phyloP scores from a whole-genome alignment of 345 rosid species.

The Abelmoschus esculentus region DNA sequence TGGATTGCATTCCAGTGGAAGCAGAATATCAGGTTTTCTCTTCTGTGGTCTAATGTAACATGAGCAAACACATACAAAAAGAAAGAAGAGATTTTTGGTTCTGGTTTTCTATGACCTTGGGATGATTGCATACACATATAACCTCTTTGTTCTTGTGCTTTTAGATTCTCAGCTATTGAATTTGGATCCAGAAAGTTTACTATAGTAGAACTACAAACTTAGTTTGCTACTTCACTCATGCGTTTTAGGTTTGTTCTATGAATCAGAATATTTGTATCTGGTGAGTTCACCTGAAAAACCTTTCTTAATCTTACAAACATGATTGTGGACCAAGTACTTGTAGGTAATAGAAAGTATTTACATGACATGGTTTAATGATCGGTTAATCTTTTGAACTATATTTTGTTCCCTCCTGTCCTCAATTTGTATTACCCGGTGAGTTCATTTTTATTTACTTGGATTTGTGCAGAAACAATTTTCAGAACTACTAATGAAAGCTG shows the following conservation, averaged over 20 bases:
- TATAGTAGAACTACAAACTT: not conserved
- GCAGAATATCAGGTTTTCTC: constrained; percentile 88
- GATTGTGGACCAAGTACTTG: not conserved
- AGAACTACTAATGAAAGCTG: constrained; percentile 92
- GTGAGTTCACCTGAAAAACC: not conserved
- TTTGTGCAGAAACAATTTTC: constrained; percentile 87
- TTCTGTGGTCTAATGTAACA: not conserved
- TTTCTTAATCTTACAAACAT: not conserved
- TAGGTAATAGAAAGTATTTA: not conserved
- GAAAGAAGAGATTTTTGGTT: no score
- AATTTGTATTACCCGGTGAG: not conserved
- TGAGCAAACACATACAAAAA: not conserved
- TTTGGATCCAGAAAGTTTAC: not conserved
- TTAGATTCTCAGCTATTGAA: not conserved
- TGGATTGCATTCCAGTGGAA: constrained; percentile 99
- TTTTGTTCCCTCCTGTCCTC: not conserved
- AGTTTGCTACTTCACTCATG: not conserved
- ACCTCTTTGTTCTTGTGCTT: not conserved
- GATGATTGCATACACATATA: not conserved
- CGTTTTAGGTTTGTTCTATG: not conserved
- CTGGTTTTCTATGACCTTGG: not conserved
- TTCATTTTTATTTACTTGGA: constrained; percentile 13
- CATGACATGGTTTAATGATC: not conserved
- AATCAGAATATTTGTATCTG: not conserved
- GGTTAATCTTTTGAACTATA: not conserved